Conservation (phyloP, 163 green algal genomes). For the Scenedesmus sp. region DNA sequence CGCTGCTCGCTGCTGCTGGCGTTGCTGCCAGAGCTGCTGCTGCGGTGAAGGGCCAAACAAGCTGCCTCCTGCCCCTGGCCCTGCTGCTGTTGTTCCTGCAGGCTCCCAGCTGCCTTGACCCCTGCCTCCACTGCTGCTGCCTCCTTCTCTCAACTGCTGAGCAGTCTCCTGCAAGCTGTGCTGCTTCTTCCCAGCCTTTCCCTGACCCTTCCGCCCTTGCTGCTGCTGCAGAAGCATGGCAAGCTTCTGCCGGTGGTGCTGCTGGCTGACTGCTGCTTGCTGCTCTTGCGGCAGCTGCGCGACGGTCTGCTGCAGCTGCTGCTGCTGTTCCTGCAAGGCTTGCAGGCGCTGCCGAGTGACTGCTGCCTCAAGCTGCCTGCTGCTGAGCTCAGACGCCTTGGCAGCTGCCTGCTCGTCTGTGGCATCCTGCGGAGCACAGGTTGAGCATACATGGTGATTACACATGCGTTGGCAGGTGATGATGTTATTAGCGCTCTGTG, state of each 20-base stretch:
- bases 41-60: not conserved
- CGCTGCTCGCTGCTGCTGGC: not conserved
- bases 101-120: not conserved
- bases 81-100: constrained; percentile 1
- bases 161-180: not conserved
- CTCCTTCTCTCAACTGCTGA: not conserved
- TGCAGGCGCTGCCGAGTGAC: constrained; percentile 42
- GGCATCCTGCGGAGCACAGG: not conserved
- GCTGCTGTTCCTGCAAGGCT: constrained; percentile 35
- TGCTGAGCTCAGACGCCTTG: not conserved
- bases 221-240: not conserved
- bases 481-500: not conserved
- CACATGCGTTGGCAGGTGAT: too few relatives aligned
- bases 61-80: not conserved
- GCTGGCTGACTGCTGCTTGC: constrained; percentile 24
- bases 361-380: constrained; percentile 45
- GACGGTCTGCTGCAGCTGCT: constrained; percentile 31
- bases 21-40: not conserved
- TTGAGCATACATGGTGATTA: not conserved
- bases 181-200: not conserved
- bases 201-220: not conserved
- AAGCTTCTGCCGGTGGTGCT: constrained; percentile 6
- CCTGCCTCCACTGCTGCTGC: not conserved
- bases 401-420: constrained; percentile 1
- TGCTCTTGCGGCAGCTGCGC: constrained; percentile 22